phyloP scores from a whole-genome alignment of 305 asterid species.

The Rubia occidens region DNA sequence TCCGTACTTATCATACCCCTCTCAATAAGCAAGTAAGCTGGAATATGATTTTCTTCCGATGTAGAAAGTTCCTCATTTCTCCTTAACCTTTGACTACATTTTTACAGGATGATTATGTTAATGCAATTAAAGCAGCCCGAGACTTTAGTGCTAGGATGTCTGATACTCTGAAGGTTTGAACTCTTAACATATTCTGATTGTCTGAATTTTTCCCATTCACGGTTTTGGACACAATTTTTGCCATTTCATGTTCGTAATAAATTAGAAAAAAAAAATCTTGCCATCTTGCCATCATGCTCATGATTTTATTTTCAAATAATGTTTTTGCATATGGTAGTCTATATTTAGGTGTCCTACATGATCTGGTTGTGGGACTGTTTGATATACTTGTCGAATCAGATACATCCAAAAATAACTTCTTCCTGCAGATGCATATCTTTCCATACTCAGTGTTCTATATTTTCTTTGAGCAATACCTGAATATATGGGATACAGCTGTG shows the following conservation, averaged over 20 bases:
- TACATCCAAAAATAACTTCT: neutral
- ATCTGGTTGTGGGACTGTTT: neutral
- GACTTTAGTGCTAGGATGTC: conserved; percentile 71
- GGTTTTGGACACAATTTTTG: neutral
- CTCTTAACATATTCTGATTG: neutral
- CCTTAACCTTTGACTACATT: neutral
- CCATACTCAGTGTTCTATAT: conserved; percentile 80
- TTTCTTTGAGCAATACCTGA: conserved; percentile 88
- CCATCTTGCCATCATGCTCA: neutral
- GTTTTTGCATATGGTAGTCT: neutral
- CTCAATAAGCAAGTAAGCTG: conserved; percentile 67
- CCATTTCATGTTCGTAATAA: neutral
- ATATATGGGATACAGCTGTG: conserved; percentile 75
- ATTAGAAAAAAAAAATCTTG: neutral
- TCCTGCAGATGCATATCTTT: conserved; percentile 64
- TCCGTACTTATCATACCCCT: conserved; percentile 88
- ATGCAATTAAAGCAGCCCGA: conserved; percentile 80
- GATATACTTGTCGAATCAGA: neutral
- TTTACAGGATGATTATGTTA: conserved; percentile 63
- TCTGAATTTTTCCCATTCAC: neutral
- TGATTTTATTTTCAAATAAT: neutral
- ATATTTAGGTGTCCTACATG: neutral
- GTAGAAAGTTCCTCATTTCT: neutral
- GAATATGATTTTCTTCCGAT: neutral
- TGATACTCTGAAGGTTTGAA: conserved; percentile 54